Evolutionary conservation across 352 stramenopile species (phyloP).

Genomic region (Globisporangium sylvaticum): DNA sequence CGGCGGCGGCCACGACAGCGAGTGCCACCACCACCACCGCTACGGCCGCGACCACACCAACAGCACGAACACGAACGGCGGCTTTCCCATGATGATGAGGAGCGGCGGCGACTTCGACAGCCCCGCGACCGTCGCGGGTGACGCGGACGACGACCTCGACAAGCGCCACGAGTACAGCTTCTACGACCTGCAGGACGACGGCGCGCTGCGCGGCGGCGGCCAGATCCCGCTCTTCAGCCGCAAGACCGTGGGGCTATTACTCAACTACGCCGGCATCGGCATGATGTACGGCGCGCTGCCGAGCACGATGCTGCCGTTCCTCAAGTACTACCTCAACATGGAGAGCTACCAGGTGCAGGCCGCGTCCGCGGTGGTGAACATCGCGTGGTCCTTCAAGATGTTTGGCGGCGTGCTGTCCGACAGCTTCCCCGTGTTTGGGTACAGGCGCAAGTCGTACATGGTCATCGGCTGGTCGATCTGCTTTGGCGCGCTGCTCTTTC

Average conservation of each 20-base stretch:
- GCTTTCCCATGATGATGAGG: not conserved
- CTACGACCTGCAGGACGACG: conserved; percentile 63
- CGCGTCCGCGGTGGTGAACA: conserved; percentile 26
- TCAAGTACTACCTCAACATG: conserved; percentile 51
- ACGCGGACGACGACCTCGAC: conserved; percentile 7
- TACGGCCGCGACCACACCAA: not conserved
- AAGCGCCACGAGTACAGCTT: conserved; percentile 35
- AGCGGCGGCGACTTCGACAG: not conserved
- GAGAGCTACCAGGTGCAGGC: conserved; percentile 56
- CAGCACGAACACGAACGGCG: not conserved
- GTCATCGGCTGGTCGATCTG: conserved; percentile 37
- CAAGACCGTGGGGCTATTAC: conserved; percentile 45
- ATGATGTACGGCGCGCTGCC: conserved; percentile 67
- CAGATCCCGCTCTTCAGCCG: conserved; percentile 41
- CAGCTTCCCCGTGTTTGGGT: conserved; percentile 52
- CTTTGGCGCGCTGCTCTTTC: conserved; percentile 15
- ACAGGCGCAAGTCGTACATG: conserved; percentile 57
- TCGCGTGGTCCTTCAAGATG: conserved; percentile 64
- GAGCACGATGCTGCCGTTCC: conserved; percentile 27
- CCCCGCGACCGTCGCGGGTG: not conserved
- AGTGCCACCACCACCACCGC: not conserved
- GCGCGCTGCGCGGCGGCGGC: conserved; percentile 57
- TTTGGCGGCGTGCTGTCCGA: conserved; percentile 55
- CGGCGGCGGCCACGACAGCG: too few species aligned
- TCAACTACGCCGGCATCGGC: conserved; percentile 71